Evolutionary conservation across 2,329 filamentous ascomycete species (phyloP).

Genomic region (Pyricularia grisea): DNA sequence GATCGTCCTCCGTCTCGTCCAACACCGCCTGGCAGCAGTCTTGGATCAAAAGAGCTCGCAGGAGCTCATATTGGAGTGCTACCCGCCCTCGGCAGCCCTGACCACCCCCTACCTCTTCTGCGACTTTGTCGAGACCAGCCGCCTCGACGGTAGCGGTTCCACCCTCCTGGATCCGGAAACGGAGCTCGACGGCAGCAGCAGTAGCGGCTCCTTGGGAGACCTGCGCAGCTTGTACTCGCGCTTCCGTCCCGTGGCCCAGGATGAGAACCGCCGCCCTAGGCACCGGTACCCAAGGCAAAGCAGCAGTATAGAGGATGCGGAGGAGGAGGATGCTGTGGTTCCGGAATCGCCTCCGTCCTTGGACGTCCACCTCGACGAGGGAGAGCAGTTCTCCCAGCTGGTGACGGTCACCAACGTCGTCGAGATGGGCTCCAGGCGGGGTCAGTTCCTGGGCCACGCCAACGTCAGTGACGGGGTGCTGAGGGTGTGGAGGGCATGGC

Average conservation of each 20-base stretch:
- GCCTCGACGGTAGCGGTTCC: slow-evolving; percentile 33
- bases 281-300: slow-evolving; percentile 24
- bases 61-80: slow-evolving; percentile 68
- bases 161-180: slow-evolving; percentile 25
- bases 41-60: slow-evolving; percentile 30
- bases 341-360: slow-evolving; percentile 39
- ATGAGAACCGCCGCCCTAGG: slow-evolving; percentile 34
- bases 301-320: slow-evolving; percentile 6
- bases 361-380: slow-evolving; percentile 54
- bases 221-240: slow-evolving; percentile 56
- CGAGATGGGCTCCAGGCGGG: slow-evolving; percentile 50
- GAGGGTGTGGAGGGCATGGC: slow-evolving; percentile 65
- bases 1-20: slow-evolving; percentile 16
- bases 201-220: slow-evolving; percentile 26
- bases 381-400: slow-evolving; percentile 67
- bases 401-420: slow-evolving; percentile 60
- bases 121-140: slow-evolving; percentile 54
- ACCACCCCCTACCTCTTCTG: slow-evolving; percentile 60
- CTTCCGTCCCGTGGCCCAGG: slow-evolving; percentile 55
- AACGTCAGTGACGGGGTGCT: slow-evolving; percentile 60
- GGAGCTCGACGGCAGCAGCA: slow-evolving; percentile 33
- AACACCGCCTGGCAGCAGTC: slow-evolving; percentile 38
- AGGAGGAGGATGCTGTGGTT: slow-evolving; percentile 11
- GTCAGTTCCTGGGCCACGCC: slow-evolving; percentile 54
- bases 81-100: slow-evolving; percentile 60